Percentiles rank a stretch among this genome's conserved stretches.
These are phyloP conservation scores for Cystobasidium slooffiae DNA, from an alignment of 1,284 basidiomycete species.

Conservation along the genomic window DNA sequence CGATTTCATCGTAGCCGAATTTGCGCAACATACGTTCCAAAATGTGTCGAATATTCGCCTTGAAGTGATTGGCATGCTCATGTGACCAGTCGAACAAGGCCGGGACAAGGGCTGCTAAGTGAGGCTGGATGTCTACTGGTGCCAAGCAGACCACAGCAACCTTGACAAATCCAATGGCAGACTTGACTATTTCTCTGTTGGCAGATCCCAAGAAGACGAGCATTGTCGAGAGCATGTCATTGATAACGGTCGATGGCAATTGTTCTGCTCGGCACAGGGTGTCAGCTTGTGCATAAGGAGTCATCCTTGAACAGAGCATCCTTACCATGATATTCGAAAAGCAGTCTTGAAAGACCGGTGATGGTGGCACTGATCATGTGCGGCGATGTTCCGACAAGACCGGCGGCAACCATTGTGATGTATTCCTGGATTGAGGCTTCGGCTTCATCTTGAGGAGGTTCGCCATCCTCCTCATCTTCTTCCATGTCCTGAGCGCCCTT, in stretches of 20 bases:
- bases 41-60: conserved; percentile 92
- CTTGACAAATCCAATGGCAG: conserved; percentile 92
- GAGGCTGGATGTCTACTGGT: conserved; percentile 70
- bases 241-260: conserved; percentile 75
- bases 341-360: conserved; percentile 86
- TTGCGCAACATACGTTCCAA: conserved; percentile 93
- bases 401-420: conserved; percentile 95
- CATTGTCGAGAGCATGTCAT: conserved; percentile 83
- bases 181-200: conserved; percentile 98
- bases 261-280: conserved; percentile 61
- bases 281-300: conserved; percentile 12
- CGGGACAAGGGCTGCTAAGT: conserved; percentile 78
- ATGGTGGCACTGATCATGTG: conserved; percentile 99
- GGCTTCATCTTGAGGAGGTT: conserved; percentile 52
- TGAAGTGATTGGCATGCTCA: conserved; percentile 99
- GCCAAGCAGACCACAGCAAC: conserved; percentile 86
- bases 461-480: conserved; percentile 45
- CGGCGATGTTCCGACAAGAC: conserved; percentile 87
- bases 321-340: conserved; percentile 94
- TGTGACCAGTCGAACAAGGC: conserved; percentile 89
- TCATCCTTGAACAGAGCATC: background rate
- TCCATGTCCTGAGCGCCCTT: conserved; percentile 75
- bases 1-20: conserved; percentile 84
- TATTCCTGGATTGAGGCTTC: conserved; percentile 87
- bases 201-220: conserved; percentile 87